These are phyloP conservation scores for Termitomyces bulborhizus DNA, from an alignment of 768 basidiomycete genomes.

Conservation along the genomic window DNA sequence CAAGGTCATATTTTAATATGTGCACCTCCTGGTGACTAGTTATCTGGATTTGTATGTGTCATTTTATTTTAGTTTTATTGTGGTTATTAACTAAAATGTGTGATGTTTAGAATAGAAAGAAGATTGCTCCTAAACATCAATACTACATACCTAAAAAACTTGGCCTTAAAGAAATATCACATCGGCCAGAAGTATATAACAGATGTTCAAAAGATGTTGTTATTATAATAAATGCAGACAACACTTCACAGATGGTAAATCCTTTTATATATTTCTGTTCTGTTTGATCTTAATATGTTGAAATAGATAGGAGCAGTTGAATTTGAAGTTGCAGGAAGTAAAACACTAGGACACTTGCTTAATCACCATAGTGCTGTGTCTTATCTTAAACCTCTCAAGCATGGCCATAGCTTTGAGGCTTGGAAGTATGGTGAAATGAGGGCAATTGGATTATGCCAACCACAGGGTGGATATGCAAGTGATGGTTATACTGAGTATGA, in stretches of 20 bases:
- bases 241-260: background rate
- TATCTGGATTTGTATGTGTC: no score
- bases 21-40: no score
- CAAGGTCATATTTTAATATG: no score
- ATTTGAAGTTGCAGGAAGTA: background rate
- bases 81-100: no score
- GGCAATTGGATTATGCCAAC: background rate
- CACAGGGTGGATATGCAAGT: background rate
- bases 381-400: background rate
- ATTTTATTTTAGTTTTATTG: no score
- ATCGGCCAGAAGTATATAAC: background rate
- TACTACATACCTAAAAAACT: background rate
- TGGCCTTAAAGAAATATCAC: background rate
- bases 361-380: background rate
- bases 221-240: background rate
- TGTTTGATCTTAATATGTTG: background rate
- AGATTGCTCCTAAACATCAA: background rate
- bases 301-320: background rate
- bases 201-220: background rate
- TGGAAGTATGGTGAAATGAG: background rate
- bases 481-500: background rate
- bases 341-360: background rate
- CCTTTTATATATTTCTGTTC: background rate
- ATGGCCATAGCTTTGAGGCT: background rate
- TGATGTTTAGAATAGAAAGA: no score